A percentile compares a stretch with the other conserved stretches of the same genome.
Conservation (phyloP, 768 basidiomycete genomes). For the Harrya chromipes region DNA sequence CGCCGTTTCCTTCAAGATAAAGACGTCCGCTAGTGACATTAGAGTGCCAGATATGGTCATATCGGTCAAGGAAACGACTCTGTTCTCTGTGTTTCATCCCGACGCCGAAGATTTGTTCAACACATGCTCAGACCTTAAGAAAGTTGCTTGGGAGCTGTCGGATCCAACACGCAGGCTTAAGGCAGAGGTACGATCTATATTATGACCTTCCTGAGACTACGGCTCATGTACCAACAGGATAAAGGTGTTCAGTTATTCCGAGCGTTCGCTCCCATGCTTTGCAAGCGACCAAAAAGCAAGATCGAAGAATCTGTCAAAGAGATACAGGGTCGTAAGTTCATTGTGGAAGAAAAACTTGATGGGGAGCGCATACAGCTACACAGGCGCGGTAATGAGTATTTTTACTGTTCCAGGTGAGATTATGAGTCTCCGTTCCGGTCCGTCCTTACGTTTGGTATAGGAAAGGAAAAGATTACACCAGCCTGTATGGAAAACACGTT, state of each 20-base stretch:
- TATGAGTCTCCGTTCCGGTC: neutral
- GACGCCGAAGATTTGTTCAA: slow-evolving; percentile 95
- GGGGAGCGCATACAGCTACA: slow-evolving; percentile 97
- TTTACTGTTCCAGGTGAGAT: slow-evolving; percentile 83
- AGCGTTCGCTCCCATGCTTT: slow-evolving; percentile 93
- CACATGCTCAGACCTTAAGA: slow-evolving; percentile 94
- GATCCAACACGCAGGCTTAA: slow-evolving; percentile 68
- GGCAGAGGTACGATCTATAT: slow-evolving; percentile 41
- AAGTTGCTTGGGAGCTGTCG: slow-evolving; percentile 86
- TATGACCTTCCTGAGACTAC: no score
- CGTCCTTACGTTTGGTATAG: slow-evolving; percentile 36
- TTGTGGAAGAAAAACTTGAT: slow-evolving; percentile 97
- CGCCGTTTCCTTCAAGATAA: neutral
- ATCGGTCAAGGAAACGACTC: slow-evolving; percentile 90
- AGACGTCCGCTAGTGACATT: neutral
- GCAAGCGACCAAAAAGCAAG: slow-evolving; percentile 79
- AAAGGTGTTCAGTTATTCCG: slow-evolving; percentile 80
- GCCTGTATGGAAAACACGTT: slow-evolving; percentile 84
- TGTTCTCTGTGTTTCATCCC: slow-evolving; percentile 88
- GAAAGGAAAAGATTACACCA: slow-evolving; percentile 89
- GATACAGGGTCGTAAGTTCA: slow-evolving; percentile 76
- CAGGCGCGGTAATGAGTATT: slow-evolving; percentile 86
- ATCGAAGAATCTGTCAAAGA: slow-evolving; percentile 82
- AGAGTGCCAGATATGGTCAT: slow-evolving; percentile 74
- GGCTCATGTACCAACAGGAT: slow-evolving; percentile 49